These are phyloP conservation scores for Fusarium napiforme DNA, from an alignment of 2,329 filamentous ascomycete genomes.

Conservation along the genomic window DNA sequence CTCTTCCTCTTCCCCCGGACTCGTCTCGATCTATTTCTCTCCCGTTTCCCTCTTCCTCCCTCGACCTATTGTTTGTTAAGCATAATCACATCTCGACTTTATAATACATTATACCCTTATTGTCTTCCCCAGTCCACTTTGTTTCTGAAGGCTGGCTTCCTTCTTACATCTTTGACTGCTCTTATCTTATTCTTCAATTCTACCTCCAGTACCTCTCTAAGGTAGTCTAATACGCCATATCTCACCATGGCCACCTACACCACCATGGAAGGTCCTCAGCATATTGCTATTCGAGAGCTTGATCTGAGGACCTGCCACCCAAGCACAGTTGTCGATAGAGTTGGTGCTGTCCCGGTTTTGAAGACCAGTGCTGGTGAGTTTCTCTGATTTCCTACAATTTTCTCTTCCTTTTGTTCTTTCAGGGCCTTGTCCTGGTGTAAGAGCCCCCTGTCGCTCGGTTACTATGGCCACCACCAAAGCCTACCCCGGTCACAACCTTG, in stretches of 20 bases:
- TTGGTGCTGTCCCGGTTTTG: conserved; percentile 67
- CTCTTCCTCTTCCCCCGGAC: conserved; percentile 33
- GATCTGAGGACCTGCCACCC: conserved; percentile 60
- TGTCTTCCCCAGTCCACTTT: conserved; percentile 30
- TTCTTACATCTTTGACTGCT: conserved; percentile 20
- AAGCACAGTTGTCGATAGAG: conserved; percentile 62
- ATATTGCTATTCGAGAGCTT: conserved; percentile 58
- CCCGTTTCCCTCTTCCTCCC: conserved; percentile 19
- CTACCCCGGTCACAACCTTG: conserved; percentile 15
- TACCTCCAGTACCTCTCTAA: conserved; percentile 1
- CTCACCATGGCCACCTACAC: conserved; percentile 30
- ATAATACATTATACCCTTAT: conserved; percentile 24
- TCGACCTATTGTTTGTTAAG: conserved; percentile 19
- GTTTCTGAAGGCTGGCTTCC: conserved; percentile 44
- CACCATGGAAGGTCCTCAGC: conserved; percentile 48
- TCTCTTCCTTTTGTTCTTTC: conserved; percentile 1
- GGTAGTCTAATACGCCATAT: conserved; percentile 20
- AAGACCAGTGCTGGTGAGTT: conserved; percentile 70
- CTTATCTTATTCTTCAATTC: conserved; percentile 20
- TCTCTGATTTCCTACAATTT: conserved; percentile 22
- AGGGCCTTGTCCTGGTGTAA: conserved; percentile 17
- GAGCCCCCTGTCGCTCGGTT: conserved; percentile 34
- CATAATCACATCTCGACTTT: conserved; percentile 18
- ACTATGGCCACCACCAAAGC: conserved; percentile 34
- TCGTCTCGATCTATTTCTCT: conserved; percentile 31